Percentiles rank a stretch among this genome's conserved stretches.
Conservation (phyloP, 768 basidiomycete species). For the Punctularia strigosozonata region DNA sequence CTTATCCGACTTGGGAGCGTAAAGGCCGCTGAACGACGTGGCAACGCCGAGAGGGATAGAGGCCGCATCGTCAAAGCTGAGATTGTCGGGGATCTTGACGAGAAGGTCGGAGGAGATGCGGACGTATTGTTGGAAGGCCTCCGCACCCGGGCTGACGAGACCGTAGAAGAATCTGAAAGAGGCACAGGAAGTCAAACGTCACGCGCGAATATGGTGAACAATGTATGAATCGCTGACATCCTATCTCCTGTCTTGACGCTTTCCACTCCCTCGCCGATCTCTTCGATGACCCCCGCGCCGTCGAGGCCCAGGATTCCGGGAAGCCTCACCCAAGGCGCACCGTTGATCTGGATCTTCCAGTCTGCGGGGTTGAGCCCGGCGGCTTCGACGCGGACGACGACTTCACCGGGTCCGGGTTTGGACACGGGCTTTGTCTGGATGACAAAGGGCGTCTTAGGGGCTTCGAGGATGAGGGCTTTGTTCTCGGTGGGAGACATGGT, state of each 20-base stretch:
- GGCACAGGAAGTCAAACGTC: too few species aligned
- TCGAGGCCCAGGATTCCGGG: slow-evolving; percentile 27
- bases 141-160: not conserved
- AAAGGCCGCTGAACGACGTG: slow-evolving; percentile 26
- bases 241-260: slow-evolving; percentile 24
- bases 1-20: slow-evolving; percentile 12
- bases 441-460: slow-evolving; percentile 4
- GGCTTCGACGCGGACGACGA: slow-evolving; percentile 17
- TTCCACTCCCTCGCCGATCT: slow-evolving; percentile 26
- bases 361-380: slow-evolving; percentile 23
- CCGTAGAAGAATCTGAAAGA: slow-evolving; percentile 4
- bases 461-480: slow-evolving; percentile 5
- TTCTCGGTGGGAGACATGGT: too few species aligned
- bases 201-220: too few species aligned
- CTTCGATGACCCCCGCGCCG: slow-evolving; percentile 25
- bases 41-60: slow-evolving; percentile 27
- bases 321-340: slow-evolving; percentile 19
- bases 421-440: slow-evolving; percentile 7
- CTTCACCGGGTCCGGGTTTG: slow-evolving; percentile 12
- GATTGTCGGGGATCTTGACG: slow-evolving; percentile 26
- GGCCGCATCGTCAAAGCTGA: slow-evolving; percentile 28
- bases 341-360: slow-evolving; percentile 19
- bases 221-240: slow-evolving; percentile 16
- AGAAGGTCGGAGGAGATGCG: too few species aligned
- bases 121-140: slow-evolving; percentile 12